Percentiles rank a stretch among this genome's conserved stretches.
Conservation (phyloP, 2,329 filamentous ascomycete species). For the Diaporthe amygdali region DNA sequence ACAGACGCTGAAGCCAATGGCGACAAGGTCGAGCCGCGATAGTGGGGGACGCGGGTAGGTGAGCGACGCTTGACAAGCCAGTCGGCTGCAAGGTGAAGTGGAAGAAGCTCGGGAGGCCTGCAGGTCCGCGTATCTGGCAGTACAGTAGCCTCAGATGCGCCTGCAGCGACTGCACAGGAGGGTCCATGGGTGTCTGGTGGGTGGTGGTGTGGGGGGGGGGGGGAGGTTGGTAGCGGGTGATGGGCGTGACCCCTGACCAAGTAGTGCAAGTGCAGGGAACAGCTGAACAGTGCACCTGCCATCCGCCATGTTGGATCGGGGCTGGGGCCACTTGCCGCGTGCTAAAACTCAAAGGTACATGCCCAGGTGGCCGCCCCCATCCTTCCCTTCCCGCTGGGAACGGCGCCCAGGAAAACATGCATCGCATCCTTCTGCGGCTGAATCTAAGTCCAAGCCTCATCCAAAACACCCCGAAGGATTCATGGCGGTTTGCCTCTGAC, state of each 20-base stretch:
- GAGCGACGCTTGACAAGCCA: constrained; percentile 12
- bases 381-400: neutral
- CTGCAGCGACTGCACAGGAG: too few relatives aligned
- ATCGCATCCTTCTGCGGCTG: constrained; percentile 5
- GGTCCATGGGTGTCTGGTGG: neutral
- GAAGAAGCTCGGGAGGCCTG: constrained; percentile 9
- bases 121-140: neutral
- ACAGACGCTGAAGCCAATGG: constrained; percentile 22
- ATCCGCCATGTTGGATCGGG: neutral
- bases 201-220: neutral
- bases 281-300: constrained; percentile 25
- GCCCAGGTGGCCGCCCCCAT: neutral
- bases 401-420: neutral
- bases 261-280: constrained; percentile 3
- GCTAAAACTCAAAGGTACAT: neutral
- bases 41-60: neutral
- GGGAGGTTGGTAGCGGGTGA: neutral
- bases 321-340: neutral
- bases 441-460: constrained; percentile 1
- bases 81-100: neutral
- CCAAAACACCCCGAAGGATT: neutral
- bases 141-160: neutral
- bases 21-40: constrained; percentile 4
- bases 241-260: constrained; percentile 11
- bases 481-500: neutral